Conservation (phyloP, 768 basidiomycete genomes). For the Rhodotorula kratochvilovae region DNA sequence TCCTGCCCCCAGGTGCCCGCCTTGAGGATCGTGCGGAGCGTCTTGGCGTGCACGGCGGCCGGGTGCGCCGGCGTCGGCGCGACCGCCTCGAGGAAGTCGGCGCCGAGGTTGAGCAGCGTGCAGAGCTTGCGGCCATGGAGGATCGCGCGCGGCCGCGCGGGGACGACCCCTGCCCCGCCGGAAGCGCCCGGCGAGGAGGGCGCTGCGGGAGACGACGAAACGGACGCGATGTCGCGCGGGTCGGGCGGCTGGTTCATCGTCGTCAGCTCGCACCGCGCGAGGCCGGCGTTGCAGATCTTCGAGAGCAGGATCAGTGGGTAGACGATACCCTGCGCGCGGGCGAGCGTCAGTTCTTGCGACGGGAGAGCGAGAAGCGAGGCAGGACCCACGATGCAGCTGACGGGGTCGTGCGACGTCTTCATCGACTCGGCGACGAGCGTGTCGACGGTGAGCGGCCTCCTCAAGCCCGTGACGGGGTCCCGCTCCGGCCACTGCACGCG, state of each 20-base stretch:
- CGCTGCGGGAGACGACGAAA: neutral
- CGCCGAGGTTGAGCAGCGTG: conserved; percentile 4
- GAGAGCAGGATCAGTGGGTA: conserved; percentile 8
- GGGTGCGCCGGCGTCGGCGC: conserved; percentile 12
- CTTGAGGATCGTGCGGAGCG: conserved; percentile 4
- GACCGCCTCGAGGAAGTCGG: conserved; percentile 9
- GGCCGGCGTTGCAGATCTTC: conserved; percentile 15
- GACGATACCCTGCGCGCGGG: neutral
- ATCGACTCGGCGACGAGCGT: neutral
- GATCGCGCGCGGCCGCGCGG: neutral
- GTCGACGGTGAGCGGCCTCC: neutral
- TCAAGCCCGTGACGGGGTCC: neutral
- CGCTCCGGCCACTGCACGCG: neutral
- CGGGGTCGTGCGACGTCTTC: neutral
- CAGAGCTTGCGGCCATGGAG: neutral
- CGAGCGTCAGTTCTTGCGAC: neutral
- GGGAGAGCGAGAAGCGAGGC: neutral
- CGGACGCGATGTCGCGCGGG: neutral
- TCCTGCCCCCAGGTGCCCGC: conserved; percentile 4
- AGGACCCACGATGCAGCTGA: conserved; percentile 5
- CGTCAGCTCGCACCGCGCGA: conserved; percentile 3
- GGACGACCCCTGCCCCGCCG: neutral
- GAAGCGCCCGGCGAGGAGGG: neutral
- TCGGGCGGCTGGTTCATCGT: neutral
- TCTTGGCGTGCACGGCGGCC: conserved; percentile 1